Evolutionary conservation across 495 filamentous ascomycete species (phyloP), one percentile per base, ranked within the genome.

Genomic region (Oleoguttula mirabilis): DNA sequence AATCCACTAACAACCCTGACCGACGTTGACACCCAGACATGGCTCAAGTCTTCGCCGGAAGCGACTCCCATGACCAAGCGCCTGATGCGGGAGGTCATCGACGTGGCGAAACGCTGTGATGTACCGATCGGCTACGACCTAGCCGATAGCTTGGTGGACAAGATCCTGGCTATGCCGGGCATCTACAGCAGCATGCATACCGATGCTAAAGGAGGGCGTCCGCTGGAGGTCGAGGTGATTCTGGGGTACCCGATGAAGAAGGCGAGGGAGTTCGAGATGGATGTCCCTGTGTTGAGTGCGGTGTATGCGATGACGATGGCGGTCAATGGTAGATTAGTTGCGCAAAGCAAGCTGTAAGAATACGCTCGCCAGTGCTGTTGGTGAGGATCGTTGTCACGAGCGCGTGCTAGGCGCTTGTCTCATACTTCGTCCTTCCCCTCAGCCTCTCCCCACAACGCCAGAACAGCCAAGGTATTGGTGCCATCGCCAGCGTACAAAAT

Each of bases 171-270:
- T 0, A 53, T 72, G 57, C 61, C 62, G 1, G 51, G 56, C 0
- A 63, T 72, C 39, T 54, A 60, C n/a, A 70, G 64, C 35, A 75
- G 71, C 50, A 76, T 76, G 72, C 65, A 68, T 52, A 60, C 61
- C 5, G 72, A 76, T 57, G 60, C 57, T 28, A 62, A 67, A 48
- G 62, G 54, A 39, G 67, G 65, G 10, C 61, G 65, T 32, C 62
- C 58, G 0, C 65, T 75, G 68, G 71, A 75, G 51, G 59, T 75
- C 7, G 72, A 76, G 40, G 66, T 74, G 3, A 75, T 76, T 33
- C 44, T 76, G 8, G 72, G 72, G 6, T 67, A 67, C 48, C 68
- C 70, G 6, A 64, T 68, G 21, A 54, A 55, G 32, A 72, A 66
- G 50, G 63, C 70, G 2, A 61, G 60, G 44, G 67, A 73, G 40